phyloP scores from a whole-genome alignment of 2,329 filamentous ascomycete species.

The Metarhizium brunneum region DNA sequence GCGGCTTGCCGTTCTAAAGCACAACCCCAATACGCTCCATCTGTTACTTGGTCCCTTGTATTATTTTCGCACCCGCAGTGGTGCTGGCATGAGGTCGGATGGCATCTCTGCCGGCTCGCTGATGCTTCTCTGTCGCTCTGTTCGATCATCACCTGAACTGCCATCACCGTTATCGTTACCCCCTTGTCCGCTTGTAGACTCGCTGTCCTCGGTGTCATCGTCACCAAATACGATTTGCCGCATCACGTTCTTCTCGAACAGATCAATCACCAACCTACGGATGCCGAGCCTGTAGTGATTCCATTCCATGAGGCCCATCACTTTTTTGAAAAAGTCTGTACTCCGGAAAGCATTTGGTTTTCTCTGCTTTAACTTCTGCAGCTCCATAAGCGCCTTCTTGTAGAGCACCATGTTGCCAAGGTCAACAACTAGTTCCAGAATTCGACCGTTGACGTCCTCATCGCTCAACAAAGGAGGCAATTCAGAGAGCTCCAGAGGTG shows the following conservation, averaged over 20 bases:
- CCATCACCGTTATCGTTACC: slow-evolving; percentile 46
- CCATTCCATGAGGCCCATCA: slow-evolving; percentile 75
- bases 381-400: slow-evolving; percentile 74
- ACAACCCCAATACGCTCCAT: not conserved
- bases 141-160: slow-evolving; percentile 42
- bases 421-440: slow-evolving; percentile 77
- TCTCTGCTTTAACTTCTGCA: slow-evolving; percentile 69
- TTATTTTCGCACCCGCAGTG: slow-evolving; percentile 22
- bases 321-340: slow-evolving; percentile 70
- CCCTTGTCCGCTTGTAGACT: slow-evolving; percentile 43
- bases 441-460: slow-evolving; percentile 62
- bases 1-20: not conserved
- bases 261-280: slow-evolving; percentile 80
- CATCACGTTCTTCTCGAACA: slow-evolving; percentile 88
- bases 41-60: not conserved
- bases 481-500: slow-evolving; percentile 33
- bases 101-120: slow-evolving; percentile 30
- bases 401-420: slow-evolving; percentile 89
- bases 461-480: slow-evolving; percentile 42
- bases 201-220: slow-evolving; percentile 56
- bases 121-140: slow-evolving; percentile 48
- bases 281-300: slow-evolving; percentile 85
- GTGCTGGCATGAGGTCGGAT: slow-evolving; percentile 23
- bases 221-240: slow-evolving; percentile 70
- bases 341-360: slow-evolving; percentile 68